A percentile compares a stretch with the other conserved stretches of the same genome.
Conservation (phyloP, 176 grass and related monocot species). For the Musa acuminata region DNA sequence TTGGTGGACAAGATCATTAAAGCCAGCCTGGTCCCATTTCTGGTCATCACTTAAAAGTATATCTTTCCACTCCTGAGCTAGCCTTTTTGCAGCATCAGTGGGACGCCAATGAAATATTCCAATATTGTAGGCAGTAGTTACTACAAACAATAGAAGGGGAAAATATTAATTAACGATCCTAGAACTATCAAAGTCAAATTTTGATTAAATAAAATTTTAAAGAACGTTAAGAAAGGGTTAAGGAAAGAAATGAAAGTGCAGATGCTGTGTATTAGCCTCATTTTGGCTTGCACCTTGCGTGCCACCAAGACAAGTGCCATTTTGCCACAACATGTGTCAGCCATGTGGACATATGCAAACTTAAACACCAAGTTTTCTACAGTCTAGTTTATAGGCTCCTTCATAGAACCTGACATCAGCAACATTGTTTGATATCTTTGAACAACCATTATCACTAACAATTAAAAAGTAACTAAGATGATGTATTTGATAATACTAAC, state of each 20-base stretch:
- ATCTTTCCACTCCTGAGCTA: conserved; percentile 92
- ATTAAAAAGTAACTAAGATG: too few relatives aligned
- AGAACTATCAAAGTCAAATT: conserved; percentile 17
- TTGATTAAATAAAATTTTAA: background rate
- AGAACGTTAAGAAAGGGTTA: background rate
- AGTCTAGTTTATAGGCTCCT: too few relatives aligned
- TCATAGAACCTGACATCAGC: too few relatives aligned
- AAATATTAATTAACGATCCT: conserved; percentile 4
- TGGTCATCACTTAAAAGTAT: conserved; percentile 67
- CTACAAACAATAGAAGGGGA: conserved; percentile 30
- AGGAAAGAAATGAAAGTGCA: background rate
- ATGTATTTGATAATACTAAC: too few relatives aligned
- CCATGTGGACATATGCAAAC: too few relatives aligned
- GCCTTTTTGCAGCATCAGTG: conserved; percentile 66
- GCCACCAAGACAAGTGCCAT: too few relatives aligned
- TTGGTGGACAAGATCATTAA: conserved; percentile 77
- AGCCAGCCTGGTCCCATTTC: conserved; percentile 88
- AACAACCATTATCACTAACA: too few relatives aligned
- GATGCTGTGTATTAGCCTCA: background rate
- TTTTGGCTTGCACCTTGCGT: too few relatives aligned
- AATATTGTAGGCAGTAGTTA: conserved; percentile 83
- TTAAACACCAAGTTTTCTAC: too few relatives aligned
- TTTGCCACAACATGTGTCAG: too few relatives aligned
- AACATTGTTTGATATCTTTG: too few relatives aligned
- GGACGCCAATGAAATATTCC: conserved; percentile 97